These are phyloP conservation scores for Aspergillus fijiensis DNA, from an alignment of 2,329 filamentous ascomycete species.

Conservation along the genomic window DNA sequence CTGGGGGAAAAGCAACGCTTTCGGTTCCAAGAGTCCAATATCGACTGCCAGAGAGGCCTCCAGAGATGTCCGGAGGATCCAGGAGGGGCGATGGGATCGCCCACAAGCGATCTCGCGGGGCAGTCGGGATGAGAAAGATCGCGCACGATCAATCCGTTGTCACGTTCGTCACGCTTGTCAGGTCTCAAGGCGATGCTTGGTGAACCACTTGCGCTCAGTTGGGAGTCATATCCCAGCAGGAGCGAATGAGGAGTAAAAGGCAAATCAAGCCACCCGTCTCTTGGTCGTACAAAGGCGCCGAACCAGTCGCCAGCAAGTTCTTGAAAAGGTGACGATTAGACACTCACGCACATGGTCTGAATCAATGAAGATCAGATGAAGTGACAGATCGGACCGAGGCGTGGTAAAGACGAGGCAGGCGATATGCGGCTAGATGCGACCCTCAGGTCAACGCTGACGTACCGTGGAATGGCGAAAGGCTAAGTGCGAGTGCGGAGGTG, in stretches of 20 bases:
- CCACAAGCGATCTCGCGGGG: constrained; percentile 21
- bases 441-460: not conserved
- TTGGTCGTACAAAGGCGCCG: not conserved
- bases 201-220: constrained; percentile 1
- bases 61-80: constrained; percentile 50
- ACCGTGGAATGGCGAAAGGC: not conserved
- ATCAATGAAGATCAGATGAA: not conserved
- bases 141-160: not conserved
- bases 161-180: not conserved
- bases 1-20: constrained; percentile 28
- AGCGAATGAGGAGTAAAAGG: not conserved
- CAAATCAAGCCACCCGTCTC: not conserved
- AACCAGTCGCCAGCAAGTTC: not conserved
- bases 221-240: constrained; percentile 8
- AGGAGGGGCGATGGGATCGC: constrained; percentile 48
- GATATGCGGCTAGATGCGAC: not conserved
- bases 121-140: constrained; percentile 1
- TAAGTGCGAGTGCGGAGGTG: not conserved
- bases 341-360: not conserved
- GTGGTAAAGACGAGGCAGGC: not conserved
- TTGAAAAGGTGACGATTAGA: not conserved
- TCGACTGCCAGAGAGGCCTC: constrained; percentile 49
- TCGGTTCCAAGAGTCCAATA: constrained; percentile 47
- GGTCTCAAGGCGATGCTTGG: not conserved
- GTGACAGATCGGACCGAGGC: not conserved